Conservation (phyloP, 768 basidiomycete genomes). For the Cytidiella melzeri region DNA sequence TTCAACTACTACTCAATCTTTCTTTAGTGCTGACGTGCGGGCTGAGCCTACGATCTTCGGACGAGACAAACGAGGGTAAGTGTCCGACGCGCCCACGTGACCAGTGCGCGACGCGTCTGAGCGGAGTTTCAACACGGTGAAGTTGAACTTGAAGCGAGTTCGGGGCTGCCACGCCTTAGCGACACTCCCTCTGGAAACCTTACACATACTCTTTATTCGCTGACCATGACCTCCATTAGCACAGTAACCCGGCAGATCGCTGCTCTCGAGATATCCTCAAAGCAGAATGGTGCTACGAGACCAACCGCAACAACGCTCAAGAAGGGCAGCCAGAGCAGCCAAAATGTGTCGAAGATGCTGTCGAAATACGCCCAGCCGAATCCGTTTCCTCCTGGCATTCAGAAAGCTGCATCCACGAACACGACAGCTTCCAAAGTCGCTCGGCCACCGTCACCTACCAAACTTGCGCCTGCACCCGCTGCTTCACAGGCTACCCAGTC, state of each 20-base stretch:
- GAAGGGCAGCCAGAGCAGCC: conserved; percentile 48
- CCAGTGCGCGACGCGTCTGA: not conserved
- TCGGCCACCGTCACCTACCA: conserved; percentile 25
- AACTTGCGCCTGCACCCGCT: conserved; percentile 18
- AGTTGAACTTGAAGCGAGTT: not conserved
- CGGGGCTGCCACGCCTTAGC: conserved; percentile 2
- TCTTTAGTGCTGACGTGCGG: too few relatives aligned
- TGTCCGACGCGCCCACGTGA: not conserved
- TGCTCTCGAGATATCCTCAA: conserved; percentile 56
- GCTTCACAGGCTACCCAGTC: conserved; percentile 7
- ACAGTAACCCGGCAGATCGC: conserved; percentile 62
- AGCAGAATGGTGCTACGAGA: conserved; percentile 34
- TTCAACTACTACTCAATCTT: too few relatives aligned
- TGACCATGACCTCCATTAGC: conserved; percentile 47
- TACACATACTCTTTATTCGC: not conserved
- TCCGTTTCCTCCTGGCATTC: conserved; percentile 25
- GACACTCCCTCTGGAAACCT: conserved; percentile 2
- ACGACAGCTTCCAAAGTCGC: conserved; percentile 13
- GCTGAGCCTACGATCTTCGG: too few relatives aligned
- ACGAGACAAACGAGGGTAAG: too few relatives aligned
- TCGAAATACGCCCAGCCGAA: conserved; percentile 71
- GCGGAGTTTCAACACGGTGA: not conserved
- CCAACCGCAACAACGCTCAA: conserved; percentile 37
- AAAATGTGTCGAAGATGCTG: conserved; percentile 56
- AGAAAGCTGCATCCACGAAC: conserved; percentile 16